These are phyloP conservation scores for Suhomyces wounanorum DNA, from an alignment of 1,139 yeast genomes.

Conservation along the genomic window DNA sequence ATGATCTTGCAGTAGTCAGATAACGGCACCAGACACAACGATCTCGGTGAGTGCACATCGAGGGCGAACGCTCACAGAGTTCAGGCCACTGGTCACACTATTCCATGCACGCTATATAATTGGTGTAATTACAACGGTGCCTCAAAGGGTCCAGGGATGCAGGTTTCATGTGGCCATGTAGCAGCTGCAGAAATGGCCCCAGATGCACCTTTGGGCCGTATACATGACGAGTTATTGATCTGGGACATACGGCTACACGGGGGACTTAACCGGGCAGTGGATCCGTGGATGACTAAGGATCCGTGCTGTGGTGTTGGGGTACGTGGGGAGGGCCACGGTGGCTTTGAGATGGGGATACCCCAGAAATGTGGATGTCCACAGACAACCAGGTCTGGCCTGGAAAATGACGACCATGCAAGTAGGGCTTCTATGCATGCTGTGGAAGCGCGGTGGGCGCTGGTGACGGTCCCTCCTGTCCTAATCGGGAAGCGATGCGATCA, in stretches of 20 bases:
- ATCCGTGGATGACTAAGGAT: too few species aligned
- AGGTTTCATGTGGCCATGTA: background rate
- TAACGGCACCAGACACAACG: background rate
- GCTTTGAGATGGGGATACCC: too few species aligned
- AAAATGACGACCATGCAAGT: background rate
- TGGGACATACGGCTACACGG: background rate
- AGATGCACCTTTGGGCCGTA: background rate
- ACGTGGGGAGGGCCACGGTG: too few species aligned
- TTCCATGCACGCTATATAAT: background rate
- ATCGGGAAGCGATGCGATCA: too few species aligned
- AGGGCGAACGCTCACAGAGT: background rate
- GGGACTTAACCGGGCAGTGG: background rate
- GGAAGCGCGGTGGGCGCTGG: background rate
- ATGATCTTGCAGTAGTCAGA: background rate
- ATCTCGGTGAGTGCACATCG: background rate
- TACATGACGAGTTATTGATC: background rate
- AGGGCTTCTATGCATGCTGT: constrained; percentile 1
- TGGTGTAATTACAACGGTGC: background rate
- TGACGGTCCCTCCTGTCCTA: too few species aligned
- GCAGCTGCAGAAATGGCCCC: background rate
- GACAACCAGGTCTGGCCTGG: too few species aligned
- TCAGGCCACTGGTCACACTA: background rate
- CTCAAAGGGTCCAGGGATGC: background rate
- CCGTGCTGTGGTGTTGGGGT: too few species aligned
- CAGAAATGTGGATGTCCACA: too few species aligned